Percentiles rank a stretch among this genome's conserved stretches.
Evolutionary conservation across 1,284 basidiomycete genomes (phyloP).

Genomic region (Cystobasidium pallidum): DNA sequence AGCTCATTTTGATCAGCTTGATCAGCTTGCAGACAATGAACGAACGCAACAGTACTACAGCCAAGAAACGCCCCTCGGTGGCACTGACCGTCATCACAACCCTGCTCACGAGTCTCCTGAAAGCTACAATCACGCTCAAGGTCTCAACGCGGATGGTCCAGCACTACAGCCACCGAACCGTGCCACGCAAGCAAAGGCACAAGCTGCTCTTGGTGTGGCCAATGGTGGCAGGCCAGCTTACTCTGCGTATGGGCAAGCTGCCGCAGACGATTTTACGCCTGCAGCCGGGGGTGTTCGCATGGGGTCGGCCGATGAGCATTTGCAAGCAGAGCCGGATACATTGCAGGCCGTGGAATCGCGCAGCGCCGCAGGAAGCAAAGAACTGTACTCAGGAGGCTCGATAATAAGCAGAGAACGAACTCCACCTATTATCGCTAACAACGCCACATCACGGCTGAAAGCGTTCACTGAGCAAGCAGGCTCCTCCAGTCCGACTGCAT

Average conservation of each 20-base stretch:
- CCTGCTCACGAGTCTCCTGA: neutral
- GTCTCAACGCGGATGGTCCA: neutral
- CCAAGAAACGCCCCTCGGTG: neutral
- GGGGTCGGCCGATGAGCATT: conserved; percentile 11
- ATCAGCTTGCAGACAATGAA: neutral
- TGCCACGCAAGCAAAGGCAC: conserved; percentile 16
- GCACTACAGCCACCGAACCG: conserved; percentile 46
- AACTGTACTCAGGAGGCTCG: conserved; percentile 1
- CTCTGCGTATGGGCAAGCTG: neutral
- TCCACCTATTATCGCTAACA: neutral
- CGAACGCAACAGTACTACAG: conserved; percentile 6
- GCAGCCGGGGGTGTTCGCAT: neutral
- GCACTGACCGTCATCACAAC: neutral
- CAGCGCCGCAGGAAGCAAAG: neutral
- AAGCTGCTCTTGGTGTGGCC: conserved; percentile 40
- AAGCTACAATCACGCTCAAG: neutral
- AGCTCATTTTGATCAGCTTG: too few species aligned
- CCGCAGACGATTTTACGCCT: neutral
- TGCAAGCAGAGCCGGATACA: conserved; percentile 6
- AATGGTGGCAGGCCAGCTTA: conserved; percentile 28
- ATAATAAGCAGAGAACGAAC: conserved; percentile 7
- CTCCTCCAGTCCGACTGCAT: conserved; percentile 9
- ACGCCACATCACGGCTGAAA: conserved; percentile 12
- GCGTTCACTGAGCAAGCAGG: conserved; percentile 15
- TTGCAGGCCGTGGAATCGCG: neutral